Evolutionary conservation across 2,329 filamentous ascomycete genomes (phyloP).

Genomic region (Fusarium continuum): DNA sequence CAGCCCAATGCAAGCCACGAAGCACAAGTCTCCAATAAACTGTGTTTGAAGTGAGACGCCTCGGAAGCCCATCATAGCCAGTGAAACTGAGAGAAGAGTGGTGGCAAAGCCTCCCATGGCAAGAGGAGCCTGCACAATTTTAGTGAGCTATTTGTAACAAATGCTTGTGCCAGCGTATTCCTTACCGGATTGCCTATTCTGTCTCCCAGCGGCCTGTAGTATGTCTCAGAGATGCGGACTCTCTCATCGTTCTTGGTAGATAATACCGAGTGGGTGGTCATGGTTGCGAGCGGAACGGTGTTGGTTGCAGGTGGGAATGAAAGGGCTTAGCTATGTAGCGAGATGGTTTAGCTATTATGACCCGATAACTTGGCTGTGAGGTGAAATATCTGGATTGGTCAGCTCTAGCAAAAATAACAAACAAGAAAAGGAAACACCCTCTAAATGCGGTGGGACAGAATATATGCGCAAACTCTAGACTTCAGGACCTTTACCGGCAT

Average conservation of each 20-base stretch:
- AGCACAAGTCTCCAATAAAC: slow-evolving; percentile 43
- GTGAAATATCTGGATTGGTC: too few relatives aligned
- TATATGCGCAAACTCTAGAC: not conserved
- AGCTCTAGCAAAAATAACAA: not conserved
- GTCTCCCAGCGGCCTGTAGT: not conserved
- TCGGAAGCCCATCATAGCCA: slow-evolving; percentile 43
- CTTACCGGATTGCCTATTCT: slow-evolving; percentile 19
- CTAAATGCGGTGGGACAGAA: not conserved
- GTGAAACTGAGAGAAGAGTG: slow-evolving; percentile 37
- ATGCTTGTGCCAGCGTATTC: not conserved
- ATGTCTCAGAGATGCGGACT: not conserved
- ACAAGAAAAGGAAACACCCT: not conserved
- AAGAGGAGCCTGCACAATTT: slow-evolving; percentile 17
- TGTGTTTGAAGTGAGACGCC: slow-evolving; percentile 38
- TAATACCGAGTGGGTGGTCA: slow-evolving; percentile 1
- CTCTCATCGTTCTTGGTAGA: slow-evolving; percentile 5
- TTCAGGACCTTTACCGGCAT: not conserved
- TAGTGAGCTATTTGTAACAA: not conserved
- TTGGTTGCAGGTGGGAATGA: not conserved
- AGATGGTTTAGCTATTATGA: too few relatives aligned
- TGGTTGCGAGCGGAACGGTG: not conserved
- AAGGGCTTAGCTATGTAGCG: not conserved
- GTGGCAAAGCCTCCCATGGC: slow-evolving; percentile 45
- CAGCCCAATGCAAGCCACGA: slow-evolving; percentile 40
- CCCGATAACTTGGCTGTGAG: not conserved